A percentile compares a stretch with the other conserved stretches of the same genome.
Evolutionary conservation across 768 basidiomycete species (phyloP).

Genomic region (Suillus sp.): DNA sequence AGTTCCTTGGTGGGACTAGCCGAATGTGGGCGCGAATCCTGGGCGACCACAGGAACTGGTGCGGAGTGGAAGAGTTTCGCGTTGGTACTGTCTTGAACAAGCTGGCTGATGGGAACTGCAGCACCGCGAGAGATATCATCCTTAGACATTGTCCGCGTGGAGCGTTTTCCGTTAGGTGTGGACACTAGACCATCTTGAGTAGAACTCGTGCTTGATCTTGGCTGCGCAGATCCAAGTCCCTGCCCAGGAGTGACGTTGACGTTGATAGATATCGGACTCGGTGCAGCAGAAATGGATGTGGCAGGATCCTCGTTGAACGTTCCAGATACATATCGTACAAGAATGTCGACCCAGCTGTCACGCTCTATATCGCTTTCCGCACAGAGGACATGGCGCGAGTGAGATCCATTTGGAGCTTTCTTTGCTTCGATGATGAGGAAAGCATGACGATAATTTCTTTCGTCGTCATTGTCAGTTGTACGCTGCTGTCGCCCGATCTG

Average conservation of each 20-base stretch:
- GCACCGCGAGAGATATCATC: slow-evolving; percentile 61
- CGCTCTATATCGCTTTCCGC: slow-evolving; percentile 94
- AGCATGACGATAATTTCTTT: slow-evolving; percentile 94
- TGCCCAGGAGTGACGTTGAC: slow-evolving; percentile 31
- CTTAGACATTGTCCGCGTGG: slow-evolving; percentile 49
- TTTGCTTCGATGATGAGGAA: slow-evolving; percentile 94
- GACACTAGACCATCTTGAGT: slow-evolving; percentile 28
- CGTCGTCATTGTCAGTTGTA: slow-evolving; percentile 64
- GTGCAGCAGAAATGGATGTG: slow-evolving; percentile 42
- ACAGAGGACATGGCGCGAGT: slow-evolving; percentile 88
- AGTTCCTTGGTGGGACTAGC: slow-evolving; percentile 59
- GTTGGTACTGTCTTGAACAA: slow-evolving; percentile 55
- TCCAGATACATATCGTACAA: slow-evolving; percentile 86
- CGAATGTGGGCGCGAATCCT: slow-evolving; percentile 34
- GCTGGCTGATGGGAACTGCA: slow-evolving; percentile 57
- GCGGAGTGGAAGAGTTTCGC: slow-evolving; percentile 61
- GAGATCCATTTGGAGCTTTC: slow-evolving; percentile 67
- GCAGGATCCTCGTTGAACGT: slow-evolving; percentile 73
- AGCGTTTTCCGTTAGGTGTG: slow-evolving; percentile 33
- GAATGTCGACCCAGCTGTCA: slow-evolving; percentile 92
- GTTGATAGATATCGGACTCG: slow-evolving; percentile 27
- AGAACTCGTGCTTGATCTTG: slow-evolving; percentile 61
- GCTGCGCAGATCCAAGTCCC: slow-evolving; percentile 38
- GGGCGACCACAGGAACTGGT: slow-evolving; percentile 28
- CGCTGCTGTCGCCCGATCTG: slow-evolving; percentile 95